Conservation (phyloP, 192 early-diverging fungal genomes). For the Funneliformis mosseae region DNA sequence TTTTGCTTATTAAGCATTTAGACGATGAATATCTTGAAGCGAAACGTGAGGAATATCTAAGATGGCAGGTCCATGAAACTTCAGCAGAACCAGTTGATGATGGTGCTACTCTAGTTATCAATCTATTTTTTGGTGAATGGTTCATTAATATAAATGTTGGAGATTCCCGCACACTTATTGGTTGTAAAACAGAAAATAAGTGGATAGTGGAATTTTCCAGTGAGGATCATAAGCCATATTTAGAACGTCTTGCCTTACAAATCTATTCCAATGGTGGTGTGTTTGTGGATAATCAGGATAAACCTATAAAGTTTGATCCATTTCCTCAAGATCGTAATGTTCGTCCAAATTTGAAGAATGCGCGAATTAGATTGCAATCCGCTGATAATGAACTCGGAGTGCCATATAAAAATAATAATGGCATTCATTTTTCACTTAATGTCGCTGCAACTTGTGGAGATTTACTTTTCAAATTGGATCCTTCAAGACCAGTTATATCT, state of each 20-base stretch:
- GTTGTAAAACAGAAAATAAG: slow-evolving; percentile 42
- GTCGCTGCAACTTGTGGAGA: slow-evolving; percentile 60
- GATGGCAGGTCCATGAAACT: slow-evolving; percentile 30
- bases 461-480: slow-evolving; percentile 60
- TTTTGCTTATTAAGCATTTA: slow-evolving; percentile 45
- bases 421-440: slow-evolving; percentile 54
- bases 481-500: slow-evolving; percentile 49
- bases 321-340: slow-evolving; percentile 52
- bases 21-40: slow-evolving; percentile 56
- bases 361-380: slow-evolving; percentile 55
- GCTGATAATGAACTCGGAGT: slow-evolving; percentile 43
- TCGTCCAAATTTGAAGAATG: slow-evolving; percentile 54
- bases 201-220: slow-evolving; percentile 56
- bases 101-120: slow-evolving; percentile 58
- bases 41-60: slow-evolving; percentile 51
- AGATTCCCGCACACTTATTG: slow-evolving; percentile 57
- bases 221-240: slow-evolving; percentile 61
- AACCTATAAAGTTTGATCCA: slow-evolving; percentile 57
- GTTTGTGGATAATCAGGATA: slow-evolving; percentile 61
- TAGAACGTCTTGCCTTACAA: slow-evolving; percentile 57
- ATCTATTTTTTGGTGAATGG: slow-evolving; percentile 60
- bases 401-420: slow-evolving; percentile 41
- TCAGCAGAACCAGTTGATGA: slow-evolving; percentile 48
- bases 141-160: slow-evolving; percentile 60
- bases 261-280: slow-evolving; percentile 62